Evolutionary conservation across 768 basidiomycete species (phyloP), one percentile per base, ranked within the genome.

Genomic region (Crepidotus variabilis): DNA sequence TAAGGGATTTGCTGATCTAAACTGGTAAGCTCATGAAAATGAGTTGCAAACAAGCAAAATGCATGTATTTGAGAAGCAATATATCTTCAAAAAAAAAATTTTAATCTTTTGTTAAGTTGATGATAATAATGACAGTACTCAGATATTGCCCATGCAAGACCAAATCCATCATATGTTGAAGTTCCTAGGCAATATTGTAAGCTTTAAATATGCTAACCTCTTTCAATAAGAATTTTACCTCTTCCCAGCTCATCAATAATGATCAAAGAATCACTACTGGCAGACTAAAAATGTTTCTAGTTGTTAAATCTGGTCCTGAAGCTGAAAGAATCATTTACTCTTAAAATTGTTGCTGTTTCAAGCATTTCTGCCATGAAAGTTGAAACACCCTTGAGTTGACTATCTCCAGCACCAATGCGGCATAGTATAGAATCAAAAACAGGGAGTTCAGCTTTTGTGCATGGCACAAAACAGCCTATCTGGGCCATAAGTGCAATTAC

Each of bases 361-460:
- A 99, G 80, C 97, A 98, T 98, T 71, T 99, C 97, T 1, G 94
- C 95, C 96, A 98, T 98, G 70, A 99, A 99, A 0, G 96, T 99
- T 22, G 94, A 96, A 0, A 99, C 93, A 10, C 97, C 97, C 71
- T 97, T 98, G 47, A 98, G 74, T 67, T 98, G 96, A 69, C 92
- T 95, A 69, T 99, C 97, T 0, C 97, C 97, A 0, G 97, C 97
- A 8, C 97, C 97, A 1, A 99, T 96, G 60, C 97, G 81, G 56
- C 96, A 97, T 10, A 98, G 73, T 46, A 99, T 87, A 2, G 94
- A 97, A 70, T 99, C 97, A 57, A 98, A 98, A 52, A 98, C 85
- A 0, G 97, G 97, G 1, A 98, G 62, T 23, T 81, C 78, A 0
- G 97, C 97, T 61, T 87, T 83, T 7, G 86, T 79, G 61, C 94